Evolutionary conservation across 106 monocot genomes (phyloP).

Genomic region (Allium cepa): DNA sequence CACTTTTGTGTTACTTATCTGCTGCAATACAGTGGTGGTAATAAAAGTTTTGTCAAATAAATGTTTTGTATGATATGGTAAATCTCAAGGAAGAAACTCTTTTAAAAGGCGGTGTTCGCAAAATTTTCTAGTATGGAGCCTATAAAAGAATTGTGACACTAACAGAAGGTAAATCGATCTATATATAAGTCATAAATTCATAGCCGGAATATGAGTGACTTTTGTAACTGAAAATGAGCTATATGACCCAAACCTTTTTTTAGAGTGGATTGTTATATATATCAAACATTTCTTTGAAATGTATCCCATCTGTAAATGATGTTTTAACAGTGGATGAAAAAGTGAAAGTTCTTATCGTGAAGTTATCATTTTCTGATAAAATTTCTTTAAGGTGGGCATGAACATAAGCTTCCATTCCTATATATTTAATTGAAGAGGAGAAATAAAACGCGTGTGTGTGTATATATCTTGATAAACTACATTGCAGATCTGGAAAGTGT

Average conservation of each 20-base stretch:
- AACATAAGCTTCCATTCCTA: background rate
- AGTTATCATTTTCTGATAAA: constrained; percentile 77
- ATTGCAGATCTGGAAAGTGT: constrained; percentile 83
- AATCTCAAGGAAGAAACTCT: constrained; percentile 88
- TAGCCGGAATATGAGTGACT: background rate
- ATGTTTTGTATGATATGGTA: constrained; percentile 46
- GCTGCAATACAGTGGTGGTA: no score
- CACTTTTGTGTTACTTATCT: no score
- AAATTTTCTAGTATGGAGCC: constrained; percentile 81
- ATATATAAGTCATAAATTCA: no score
- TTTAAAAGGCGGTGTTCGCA: constrained; percentile 68
- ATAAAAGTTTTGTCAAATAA: background rate
- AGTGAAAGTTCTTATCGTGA: constrained; percentile 86
- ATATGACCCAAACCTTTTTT: constrained; percentile 1
- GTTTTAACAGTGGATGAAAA: constrained; percentile 74
- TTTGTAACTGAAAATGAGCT: background rate
- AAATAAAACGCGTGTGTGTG: background rate
- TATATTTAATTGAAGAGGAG: background rate
- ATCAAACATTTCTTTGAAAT: constrained; percentile 59
- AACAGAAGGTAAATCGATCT: constrained; percentile 58
- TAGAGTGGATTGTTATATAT: constrained; percentile 89
- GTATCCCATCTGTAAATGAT: constrained; percentile 43
- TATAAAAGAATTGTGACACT: constrained; percentile 73
- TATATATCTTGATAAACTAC: constrained; percentile 22
- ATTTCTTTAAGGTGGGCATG: constrained; percentile 66